A percentile compares a stretch with the other conserved stretches of the same genome.
phyloP scores from a whole-genome alignment of 23 red algal genomes.

The Cyanidiococcus yangmingshanensis region DNA sequence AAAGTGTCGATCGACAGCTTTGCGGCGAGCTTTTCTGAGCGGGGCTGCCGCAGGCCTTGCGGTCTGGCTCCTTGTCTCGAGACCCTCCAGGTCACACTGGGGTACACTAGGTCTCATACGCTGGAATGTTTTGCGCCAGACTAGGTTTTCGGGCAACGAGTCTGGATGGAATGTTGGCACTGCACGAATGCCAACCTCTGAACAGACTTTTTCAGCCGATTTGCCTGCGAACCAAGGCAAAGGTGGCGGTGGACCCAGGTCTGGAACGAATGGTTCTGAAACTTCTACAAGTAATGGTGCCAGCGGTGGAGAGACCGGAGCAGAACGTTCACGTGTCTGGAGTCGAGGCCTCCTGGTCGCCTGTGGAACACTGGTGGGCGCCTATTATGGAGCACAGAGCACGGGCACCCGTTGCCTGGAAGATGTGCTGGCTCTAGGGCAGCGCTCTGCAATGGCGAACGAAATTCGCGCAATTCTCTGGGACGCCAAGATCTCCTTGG shows the following conservation, averaged over 20 bases:
- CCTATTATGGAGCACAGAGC: slow-evolving; percentile 1
- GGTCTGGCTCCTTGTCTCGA: not conserved
- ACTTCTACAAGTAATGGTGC: not conserved
- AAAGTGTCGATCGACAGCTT: not conserved
- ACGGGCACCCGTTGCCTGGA: slow-evolving; percentile 9
- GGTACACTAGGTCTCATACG: not conserved
- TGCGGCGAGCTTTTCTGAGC: not conserved
- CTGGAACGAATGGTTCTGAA: not conserved
- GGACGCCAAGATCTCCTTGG: not conserved
- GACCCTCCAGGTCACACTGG: not conserved
- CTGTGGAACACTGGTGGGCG: not conserved
- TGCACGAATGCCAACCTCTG: not conserved
- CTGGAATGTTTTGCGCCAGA: not conserved
- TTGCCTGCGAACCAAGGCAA: not conserved
- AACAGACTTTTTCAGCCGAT: not conserved
- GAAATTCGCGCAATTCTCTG: slow-evolving; percentile 7
- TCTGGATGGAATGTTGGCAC: not conserved
- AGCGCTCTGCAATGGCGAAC: slow-evolving; percentile 12
- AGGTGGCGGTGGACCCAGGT: not conserved
- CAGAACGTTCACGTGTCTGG: not conserved
- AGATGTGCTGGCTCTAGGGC: not conserved
- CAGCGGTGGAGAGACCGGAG: not conserved
- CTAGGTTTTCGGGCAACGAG: not conserved
- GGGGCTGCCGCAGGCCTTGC: not conserved
- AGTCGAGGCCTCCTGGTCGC: not conserved